Conservation (phyloP, 2,329 filamentous ascomycete genomes). For the Orbilia oligospora region DNA sequence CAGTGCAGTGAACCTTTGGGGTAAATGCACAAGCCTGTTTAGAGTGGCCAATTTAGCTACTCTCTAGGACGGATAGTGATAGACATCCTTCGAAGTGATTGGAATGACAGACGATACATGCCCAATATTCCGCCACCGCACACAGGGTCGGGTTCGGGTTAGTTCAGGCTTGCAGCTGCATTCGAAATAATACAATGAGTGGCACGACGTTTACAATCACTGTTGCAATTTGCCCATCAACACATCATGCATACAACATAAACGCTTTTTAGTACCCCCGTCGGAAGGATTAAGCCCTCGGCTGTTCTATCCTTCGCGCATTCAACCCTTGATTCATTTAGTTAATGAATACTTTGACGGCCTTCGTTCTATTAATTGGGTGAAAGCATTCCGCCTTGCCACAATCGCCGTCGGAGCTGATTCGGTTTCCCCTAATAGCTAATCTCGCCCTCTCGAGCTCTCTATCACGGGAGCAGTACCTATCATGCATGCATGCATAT, state of each 20-base stretch:
- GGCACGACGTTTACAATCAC: too few species aligned
- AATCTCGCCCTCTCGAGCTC: conserved; percentile 14
- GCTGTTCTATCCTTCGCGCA: neutral
- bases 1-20: neutral
- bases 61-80: too few species aligned
- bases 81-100: neutral
- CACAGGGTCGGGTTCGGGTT: neutral
- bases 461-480: conserved; percentile 51
- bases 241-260: conserved; percentile 24
- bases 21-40: too few species aligned
- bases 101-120: neutral
- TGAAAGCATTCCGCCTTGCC: conserved; percentile 36
- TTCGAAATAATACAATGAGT: neutral
- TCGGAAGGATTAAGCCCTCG: conserved; percentile 11
- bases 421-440: conserved; percentile 26
- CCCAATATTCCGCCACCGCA: neutral
- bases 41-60: too few species aligned
- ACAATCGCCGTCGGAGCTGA: conserved; percentile 49
- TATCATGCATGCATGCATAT: too few species aligned
- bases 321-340: conserved; percentile 30
- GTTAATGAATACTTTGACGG: neutral
- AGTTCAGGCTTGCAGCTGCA: neutral
- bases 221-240: conserved; percentile 61
- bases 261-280: neutral
- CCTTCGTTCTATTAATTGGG: too few species aligned